Conservation (phyloP, 1,284 basidiomycete species). For the Hemileia vastatrix region DNA sequence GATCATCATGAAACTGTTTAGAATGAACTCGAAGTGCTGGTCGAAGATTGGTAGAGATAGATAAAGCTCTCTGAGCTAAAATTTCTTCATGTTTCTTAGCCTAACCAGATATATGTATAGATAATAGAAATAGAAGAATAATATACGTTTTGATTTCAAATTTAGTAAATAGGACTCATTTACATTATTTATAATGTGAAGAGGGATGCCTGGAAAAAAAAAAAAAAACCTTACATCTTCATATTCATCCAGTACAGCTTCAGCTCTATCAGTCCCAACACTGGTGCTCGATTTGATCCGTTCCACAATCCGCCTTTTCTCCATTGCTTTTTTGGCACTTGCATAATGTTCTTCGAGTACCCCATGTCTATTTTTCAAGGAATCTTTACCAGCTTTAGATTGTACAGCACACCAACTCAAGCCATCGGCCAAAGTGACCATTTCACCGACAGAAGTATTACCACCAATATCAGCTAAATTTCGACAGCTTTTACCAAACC, state of each 20-base stretch:
- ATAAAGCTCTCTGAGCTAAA: constrained; percentile 66
- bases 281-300: constrained; percentile 76
- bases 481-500: constrained; percentile 63
- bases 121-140: constrained; percentile 23
- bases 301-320: constrained; percentile 78
- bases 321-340: constrained; percentile 80
- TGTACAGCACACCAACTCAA: constrained; percentile 88
- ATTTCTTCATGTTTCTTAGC: constrained; percentile 76
- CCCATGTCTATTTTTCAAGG: constrained; percentile 33
- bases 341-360: constrained; percentile 84
- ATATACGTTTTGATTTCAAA: constrained; percentile 22
- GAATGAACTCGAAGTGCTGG: constrained; percentile 71
- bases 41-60: constrained; percentile 83
- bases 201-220: background rate
- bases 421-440: constrained; percentile 79
- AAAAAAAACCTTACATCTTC: constrained; percentile 59
- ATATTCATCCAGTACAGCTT: constrained; percentile 84
- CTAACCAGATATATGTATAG: constrained; percentile 46
- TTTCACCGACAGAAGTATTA: constrained; percentile 58
- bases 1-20: constrained; percentile 72
- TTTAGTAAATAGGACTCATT: background rate
- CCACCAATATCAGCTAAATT: constrained; percentile 8
- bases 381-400: constrained; percentile 72
- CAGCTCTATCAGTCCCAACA: constrained; percentile 73
- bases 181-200: background rate